Percentiles rank a stretch among this genome's conserved stretches.
phyloP scores from a whole-genome alignment of 75 land plant species.

The Cryptomeria japonica region DNA sequence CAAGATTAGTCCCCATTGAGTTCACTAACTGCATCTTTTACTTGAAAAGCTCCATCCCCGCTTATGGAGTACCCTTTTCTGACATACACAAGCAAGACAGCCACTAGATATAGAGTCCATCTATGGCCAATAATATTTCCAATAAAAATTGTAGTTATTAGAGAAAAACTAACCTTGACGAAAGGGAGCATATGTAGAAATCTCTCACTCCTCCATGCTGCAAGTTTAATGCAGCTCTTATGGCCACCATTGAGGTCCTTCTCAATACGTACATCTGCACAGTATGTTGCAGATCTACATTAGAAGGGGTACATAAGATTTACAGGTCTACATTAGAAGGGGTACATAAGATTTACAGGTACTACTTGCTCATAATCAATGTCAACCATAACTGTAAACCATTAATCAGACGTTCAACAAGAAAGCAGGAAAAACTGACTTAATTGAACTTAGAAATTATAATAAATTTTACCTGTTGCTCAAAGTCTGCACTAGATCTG shows the following conservation, averaged over 20 bases:
- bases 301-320: not conserved
- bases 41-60: not conserved
- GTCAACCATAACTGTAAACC: not conserved
- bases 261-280: slow-evolving; percentile 92
- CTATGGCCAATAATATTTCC: slow-evolving; percentile 5
- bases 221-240: slow-evolving; percentile 85
- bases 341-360: not conserved
- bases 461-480: slow-evolving; percentile 72
- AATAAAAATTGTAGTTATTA: not conserved
- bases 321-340: slow-evolving; percentile 5
- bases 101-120: not conserved
- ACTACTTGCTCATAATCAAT: not conserved
- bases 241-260: slow-evolving; percentile 88
- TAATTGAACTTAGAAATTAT: not conserved
- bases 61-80: not conserved
- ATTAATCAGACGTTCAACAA: not conserved
- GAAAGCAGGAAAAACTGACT: not conserved
- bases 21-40: not conserved
- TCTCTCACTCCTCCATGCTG: slow-evolving; percentile 84
- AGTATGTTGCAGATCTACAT: slow-evolving; percentile 8
- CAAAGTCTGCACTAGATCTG: slow-evolving; percentile 67
- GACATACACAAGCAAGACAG: not conserved
- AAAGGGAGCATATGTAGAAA: slow-evolving; percentile 98
- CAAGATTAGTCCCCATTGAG: not conserved
- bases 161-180: slow-evolving; percentile 64